Evolutionary conservation across 2,329 filamentous ascomycete species (phyloP), one percentile per base, ranked within the genome.

Genomic region (Fusarium anthophilum): DNA sequence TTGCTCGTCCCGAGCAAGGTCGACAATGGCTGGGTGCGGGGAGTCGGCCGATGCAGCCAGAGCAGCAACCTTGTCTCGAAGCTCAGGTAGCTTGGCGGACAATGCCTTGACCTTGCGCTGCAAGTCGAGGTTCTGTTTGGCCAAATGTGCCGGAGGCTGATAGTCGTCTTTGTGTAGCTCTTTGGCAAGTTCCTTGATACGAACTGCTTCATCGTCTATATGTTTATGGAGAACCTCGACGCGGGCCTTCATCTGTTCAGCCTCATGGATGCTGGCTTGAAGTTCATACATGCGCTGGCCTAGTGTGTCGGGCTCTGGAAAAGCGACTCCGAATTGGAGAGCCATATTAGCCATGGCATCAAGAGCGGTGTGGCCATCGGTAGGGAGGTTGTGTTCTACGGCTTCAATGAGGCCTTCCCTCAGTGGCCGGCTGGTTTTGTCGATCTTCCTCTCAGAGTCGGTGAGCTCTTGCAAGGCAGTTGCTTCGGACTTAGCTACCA

Each of bases 91-190:
- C 75, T 92, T 92, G 6, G 90, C 83, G 20, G 87, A 84, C 43
- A 94, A 84, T n/a, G 89, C 83, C 79, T 94, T 94, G 55, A 92
- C 89, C 63, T 87, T 90, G 62, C 93, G 90, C 73, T 91, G 90
- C 82, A 93, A 89, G 57, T 96, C 92, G 8, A 91, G 86, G n/a
- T 94, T 96, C 73, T 92, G 88, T 73, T 90, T 90, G 17, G 90
- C 88, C 8, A 95, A 83, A 70, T 90, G 85, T 0, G 89, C 78
- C 0, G 90, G 82, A 0, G 89, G 87, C 22, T 88, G 86, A 76
- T 89, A 92, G 20, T 81, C 80, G 12, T 85, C 83, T 20, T 81
- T 79, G 30, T 82, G 81, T 8, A 91, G 79, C 17, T 85, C 82
- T 11, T 78, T 70, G 14, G 88, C 79, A 41, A 90, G 77, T 3